Conservation (phyloP, 2,329 filamentous ascomycete genomes). For the Gaeumannomyces tritici region DNA sequence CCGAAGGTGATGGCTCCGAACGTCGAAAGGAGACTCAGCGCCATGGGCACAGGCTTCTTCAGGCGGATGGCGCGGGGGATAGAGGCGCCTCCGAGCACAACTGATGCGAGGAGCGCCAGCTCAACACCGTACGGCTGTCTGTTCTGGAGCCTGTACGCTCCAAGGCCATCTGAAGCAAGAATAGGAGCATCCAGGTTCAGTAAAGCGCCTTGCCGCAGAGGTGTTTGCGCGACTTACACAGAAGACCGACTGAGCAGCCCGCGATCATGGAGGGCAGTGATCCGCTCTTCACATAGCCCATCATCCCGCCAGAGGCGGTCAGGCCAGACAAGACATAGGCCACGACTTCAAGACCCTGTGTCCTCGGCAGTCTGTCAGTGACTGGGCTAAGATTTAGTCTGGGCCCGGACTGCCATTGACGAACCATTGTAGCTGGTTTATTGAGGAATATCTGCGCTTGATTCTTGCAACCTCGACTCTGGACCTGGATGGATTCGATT, state of each 20-base stretch:
- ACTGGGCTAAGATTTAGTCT: neutral
- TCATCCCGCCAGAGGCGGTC: conserved; percentile 78
- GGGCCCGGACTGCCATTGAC: neutral
- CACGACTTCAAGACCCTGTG: conserved; percentile 31
- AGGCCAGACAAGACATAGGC: conserved; percentile 72
- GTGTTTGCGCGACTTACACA: conserved; percentile 33
- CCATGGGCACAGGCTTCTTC: conserved; percentile 74
- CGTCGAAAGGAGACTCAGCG: conserved; percentile 67
- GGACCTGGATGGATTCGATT: neutral
- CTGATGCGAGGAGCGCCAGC: conserved; percentile 75
- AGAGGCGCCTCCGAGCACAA: conserved; percentile 74
- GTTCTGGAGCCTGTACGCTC: conserved; percentile 70
- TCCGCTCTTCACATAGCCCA: conserved; percentile 75
- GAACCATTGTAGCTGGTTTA: neutral
- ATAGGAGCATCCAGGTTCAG: neutral
- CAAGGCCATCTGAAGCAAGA: conserved; percentile 54
- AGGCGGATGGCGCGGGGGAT: conserved; percentile 79
- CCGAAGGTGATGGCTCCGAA: conserved; percentile 78
- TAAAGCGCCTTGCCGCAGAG: neutral
- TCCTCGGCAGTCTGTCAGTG: neutral
- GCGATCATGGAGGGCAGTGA: conserved; percentile 82
- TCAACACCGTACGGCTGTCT: conserved; percentile 75
- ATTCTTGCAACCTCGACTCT: neutral
- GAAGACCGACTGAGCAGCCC: conserved; percentile 67
- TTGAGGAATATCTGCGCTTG: neutral